A percentile compares a stretch with the other conserved stretches of the same genome.
Evolutionary conservation across 805 yeast genomes (phyloP).

Genomic region (Saccharomycopsis oosterbeekiorum): DNA sequence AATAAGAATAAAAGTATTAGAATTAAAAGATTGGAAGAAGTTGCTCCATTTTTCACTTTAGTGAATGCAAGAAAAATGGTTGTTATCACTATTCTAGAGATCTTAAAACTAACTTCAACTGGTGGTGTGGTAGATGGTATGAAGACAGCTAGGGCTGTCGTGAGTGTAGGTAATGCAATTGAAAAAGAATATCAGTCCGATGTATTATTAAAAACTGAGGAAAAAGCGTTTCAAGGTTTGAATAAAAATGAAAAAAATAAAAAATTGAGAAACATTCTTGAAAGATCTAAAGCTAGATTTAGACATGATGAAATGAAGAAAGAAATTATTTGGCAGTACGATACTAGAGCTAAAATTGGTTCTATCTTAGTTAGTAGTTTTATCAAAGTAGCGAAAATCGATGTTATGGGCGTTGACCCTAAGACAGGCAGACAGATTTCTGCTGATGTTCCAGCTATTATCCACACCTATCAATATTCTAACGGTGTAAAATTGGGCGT

Average conservation of each 20-base stretch:
- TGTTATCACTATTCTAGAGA: slow-evolving; percentile 74
- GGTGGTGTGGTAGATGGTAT: slow-evolving; percentile 74
- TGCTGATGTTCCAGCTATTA: slow-evolving; percentile 83
- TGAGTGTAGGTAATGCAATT: slow-evolving; percentile 72
- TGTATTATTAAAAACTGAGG: slow-evolving; percentile 46
- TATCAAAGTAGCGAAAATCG: slow-evolving; percentile 72
- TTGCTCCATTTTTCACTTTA: slow-evolving; percentile 71
- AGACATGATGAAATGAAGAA: slow-evolving; percentile 30
- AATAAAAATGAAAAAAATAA: slow-evolving; percentile 36
- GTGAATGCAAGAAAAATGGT: slow-evolving; percentile 73
- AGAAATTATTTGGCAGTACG: slow-evolving; percentile 42
- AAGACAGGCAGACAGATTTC: slow-evolving; percentile 53
- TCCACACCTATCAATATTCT: slow-evolving; percentile 75
- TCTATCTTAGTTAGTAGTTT: slow-evolving; percentile 66
- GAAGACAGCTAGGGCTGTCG: slow-evolving; percentile 73
- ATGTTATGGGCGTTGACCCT: slow-evolving; percentile 76
- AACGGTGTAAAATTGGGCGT: slow-evolving; percentile 77
- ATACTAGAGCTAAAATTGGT: slow-evolving; percentile 63
- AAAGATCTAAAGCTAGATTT: slow-evolving; percentile 29
- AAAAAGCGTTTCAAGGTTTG: slow-evolving; percentile 40
- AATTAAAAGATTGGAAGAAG: slow-evolving; percentile 36
- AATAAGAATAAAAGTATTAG: slow-evolving; percentile 18
- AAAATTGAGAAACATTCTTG: slow-evolving; percentile 32
- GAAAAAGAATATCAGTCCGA: slow-evolving; percentile 79
- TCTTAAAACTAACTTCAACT: slow-evolving; percentile 62